phyloP scores from a whole-genome alignment of 306 rosid genomes.

The Lathyrus tuberosus region DNA sequence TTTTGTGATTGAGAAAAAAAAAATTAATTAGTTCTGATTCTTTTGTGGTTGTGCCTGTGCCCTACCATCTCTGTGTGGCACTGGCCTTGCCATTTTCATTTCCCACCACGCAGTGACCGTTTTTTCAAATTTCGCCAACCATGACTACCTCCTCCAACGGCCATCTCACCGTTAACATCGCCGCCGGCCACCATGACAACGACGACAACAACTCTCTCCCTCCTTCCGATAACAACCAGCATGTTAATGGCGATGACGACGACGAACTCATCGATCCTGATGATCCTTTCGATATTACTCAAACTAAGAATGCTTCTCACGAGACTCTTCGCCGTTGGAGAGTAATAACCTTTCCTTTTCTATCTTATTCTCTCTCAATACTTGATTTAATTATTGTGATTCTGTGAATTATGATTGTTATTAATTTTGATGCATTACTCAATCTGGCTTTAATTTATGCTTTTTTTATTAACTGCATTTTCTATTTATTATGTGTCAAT shows the following conservation, averaged over 20 bases:
- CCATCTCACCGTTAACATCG: not conserved
- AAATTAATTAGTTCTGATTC: not conserved
- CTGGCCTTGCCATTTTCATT: conserved; percentile 2
- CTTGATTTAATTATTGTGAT: not conserved
- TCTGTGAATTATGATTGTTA: not conserved
- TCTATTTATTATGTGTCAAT: not conserved
- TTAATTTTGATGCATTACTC: not conserved
- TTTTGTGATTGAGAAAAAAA: not conserved
- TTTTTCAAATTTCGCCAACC: not conserved
- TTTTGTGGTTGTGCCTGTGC: conserved; percentile 19
- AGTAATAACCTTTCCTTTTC: conserved; percentile 33
- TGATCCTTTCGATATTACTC: conserved; percentile 76
- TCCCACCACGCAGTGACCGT: not conserved
- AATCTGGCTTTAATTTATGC: not conserved
- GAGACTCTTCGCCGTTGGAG: conserved; percentile 69
- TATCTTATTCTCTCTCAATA: not conserved
- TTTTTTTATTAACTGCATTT: not conserved
- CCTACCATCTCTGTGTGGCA: conserved; percentile 26
- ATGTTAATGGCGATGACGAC: not conserved
- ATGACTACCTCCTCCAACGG: not conserved
- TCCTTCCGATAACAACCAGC: not conserved
- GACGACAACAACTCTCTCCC: not conserved
- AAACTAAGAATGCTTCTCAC: conserved; percentile 76
- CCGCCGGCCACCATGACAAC: not conserved
- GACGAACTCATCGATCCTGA: conserved; percentile 29